Percentiles rank a stretch among this genome's conserved stretches.
Evolutionary conservation across 2,329 filamentous ascomycete genomes (phyloP).

Genomic region (Exophiala phaeomuriformis): DNA sequence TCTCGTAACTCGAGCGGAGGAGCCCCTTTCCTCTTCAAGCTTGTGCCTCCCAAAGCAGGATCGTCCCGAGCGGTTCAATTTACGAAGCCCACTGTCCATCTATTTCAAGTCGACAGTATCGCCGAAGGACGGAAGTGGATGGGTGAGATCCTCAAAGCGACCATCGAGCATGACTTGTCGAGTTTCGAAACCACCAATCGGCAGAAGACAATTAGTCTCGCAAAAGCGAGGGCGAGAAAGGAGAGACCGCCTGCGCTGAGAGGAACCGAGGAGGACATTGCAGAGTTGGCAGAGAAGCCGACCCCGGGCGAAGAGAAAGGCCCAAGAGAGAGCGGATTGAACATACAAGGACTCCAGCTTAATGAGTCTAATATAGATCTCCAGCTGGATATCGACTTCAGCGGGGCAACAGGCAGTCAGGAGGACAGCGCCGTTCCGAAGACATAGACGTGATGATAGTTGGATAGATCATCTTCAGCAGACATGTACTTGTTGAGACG

Average conservation of each 20-base stretch:
- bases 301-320: constrained; percentile 12
- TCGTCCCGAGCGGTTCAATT: constrained; percentile 90
- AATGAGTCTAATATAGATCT: constrained; percentile 18
- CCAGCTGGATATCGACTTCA: constrained; percentile 3
- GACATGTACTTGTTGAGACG: too few relatives aligned
- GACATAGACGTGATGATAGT: constrained; percentile 1
- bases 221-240: constrained; percentile 78
- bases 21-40: constrained; percentile 93
- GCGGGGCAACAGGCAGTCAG: not conserved
- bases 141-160: constrained; percentile 97
- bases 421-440: constrained; percentile 7
- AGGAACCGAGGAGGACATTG: constrained; percentile 38
- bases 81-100: constrained; percentile 94
- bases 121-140: constrained; percentile 91
- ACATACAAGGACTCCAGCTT: constrained; percentile 22
- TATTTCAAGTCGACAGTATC: constrained; percentile 90
- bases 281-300: constrained; percentile 11
- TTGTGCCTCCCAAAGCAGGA: constrained; percentile 81
- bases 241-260: constrained; percentile 85
- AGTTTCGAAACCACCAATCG: constrained; percentile 79
- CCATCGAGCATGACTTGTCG: constrained; percentile 80
- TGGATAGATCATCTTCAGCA: not conserved
- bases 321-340: constrained; percentile 17
- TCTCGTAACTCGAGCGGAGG: constrained; percentile 41
- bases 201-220: constrained; percentile 89